Evolutionary conservation across 768 basidiomycete genomes (phyloP), one percentile per base, ranked within the genome.

Genomic region (Naganishia kalamii): DNA sequence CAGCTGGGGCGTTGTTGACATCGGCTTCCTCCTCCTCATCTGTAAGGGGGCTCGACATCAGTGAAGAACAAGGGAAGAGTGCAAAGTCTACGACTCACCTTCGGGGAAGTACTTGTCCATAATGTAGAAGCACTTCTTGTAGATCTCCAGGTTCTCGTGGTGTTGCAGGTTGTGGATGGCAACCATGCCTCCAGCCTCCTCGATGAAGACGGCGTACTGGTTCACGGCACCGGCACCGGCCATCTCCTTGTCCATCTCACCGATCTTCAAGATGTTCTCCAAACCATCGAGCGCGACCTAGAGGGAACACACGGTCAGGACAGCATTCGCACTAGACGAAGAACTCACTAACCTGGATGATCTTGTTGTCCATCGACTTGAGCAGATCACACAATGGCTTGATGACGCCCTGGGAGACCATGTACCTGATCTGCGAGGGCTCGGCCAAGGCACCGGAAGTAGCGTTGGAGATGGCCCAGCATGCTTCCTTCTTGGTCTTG

Each of bases 311-410:
- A n/a, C n/a, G n/a, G 4, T 11, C 13, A 2, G 4, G 6, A 29
- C 6, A n/a, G 30, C 27, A 48, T 10, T 5, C 4, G 29, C 4
- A 13, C 25, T 29, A 6, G 33, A 2, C 19, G 32, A 10, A 21
- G 10, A 12, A 49, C 51, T 37, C 19, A 52, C 69, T 46, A 61
- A 70, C 70, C 70, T 81, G 81, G 71, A 99, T 99, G 71, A 98
- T 96, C 83, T 99, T 99, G 85, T 98, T 98, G 81, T 99, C 96
- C 92, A 97, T 93, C 84, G 92, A 94, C 29, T 86, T 88, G 65
- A 99, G 83, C 59, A 99, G 82, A 74, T 99, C 96, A 77, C 96
- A 99, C 30, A 99, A 83, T 17, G 96, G 96, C 80, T 97, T 97
- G 81, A 99, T 97, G 81, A 92, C 96, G 33, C 96, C 96, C 78